Conservation (phyloP, 441 rosid genomes). For the Euphorbia schlechtendalii region DNA sequence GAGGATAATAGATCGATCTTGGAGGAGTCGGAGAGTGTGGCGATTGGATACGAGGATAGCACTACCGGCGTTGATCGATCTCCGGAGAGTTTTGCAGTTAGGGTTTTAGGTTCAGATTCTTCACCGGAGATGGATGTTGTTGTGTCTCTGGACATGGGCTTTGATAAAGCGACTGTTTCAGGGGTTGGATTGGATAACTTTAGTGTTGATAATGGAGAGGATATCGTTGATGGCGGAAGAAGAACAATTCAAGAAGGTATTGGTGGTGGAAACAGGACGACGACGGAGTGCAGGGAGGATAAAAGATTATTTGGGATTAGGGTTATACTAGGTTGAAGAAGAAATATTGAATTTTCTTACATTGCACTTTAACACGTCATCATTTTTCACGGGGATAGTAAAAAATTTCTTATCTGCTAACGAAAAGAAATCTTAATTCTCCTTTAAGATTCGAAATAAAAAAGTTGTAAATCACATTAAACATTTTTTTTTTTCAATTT, state of each 20-base stretch:
- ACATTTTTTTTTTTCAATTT: no score
- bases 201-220: constrained; percentile 48
- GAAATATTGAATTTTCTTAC: no score
- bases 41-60: constrained; percentile 47
- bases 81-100: constrained; percentile 50
- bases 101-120: constrained; percentile 37
- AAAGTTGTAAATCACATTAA: no score
- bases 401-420: no score
- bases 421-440: no score
- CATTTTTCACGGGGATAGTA: no score
- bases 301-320: constrained; percentile 80
- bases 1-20: constrained; percentile 67
- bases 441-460: no score
- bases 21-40: constrained; percentile 63
- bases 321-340: no score
- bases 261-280: constrained; percentile 95
- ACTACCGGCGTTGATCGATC: constrained; percentile 29
- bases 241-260: constrained; percentile 55
- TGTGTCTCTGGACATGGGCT: constrained; percentile 42
- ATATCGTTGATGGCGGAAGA: constrained; percentile 30
- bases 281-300: constrained; percentile 65
- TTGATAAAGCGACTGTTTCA: constrained; percentile 45
- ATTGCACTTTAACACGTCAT: no score
- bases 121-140: constrained; percentile 32
- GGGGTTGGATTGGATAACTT: constrained; percentile 43